These are phyloP conservation scores for Fusarium secorum DNA, from an alignment of 2,329 filamentous ascomycete genomes.

Conservation along the genomic window DNA sequence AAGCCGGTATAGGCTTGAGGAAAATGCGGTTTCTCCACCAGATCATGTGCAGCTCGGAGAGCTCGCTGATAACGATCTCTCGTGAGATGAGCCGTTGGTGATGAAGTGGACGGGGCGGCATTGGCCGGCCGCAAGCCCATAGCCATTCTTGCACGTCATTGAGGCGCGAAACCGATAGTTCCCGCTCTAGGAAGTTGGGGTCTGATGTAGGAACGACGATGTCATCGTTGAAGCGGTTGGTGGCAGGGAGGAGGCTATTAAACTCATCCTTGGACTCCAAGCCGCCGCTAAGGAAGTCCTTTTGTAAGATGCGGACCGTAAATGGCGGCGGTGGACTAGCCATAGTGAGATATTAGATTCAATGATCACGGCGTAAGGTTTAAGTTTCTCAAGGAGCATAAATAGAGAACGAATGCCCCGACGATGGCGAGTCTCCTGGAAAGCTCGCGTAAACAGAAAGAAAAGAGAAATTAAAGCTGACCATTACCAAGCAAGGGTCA, in stretches of 20 bases:
- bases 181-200: conserved; percentile 24
- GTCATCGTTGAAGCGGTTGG: conserved; percentile 25
- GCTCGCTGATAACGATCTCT: conserved; percentile 49
- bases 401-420: neutral
- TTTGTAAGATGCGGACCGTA: conserved; percentile 15
- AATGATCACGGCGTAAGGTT: neutral
- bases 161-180: conserved; percentile 27
- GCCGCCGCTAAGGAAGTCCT: neutral
- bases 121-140: conserved; percentile 37
- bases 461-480: conserved; percentile 11
- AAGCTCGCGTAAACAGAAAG: neutral
- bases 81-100: conserved; percentile 46
- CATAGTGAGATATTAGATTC: neutral
- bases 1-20: conserved; percentile 52
- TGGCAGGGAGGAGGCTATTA: conserved; percentile 14
- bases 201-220: conserved; percentile 22
- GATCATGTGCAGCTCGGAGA: conserved; percentile 50
- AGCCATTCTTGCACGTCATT: conserved; percentile 29
- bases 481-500: conserved; percentile 18
- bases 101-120: conserved; percentile 51
- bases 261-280: neutral
- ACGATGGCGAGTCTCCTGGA: neutral
- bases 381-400: neutral
- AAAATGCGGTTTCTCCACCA: conserved; percentile 50
- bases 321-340: conserved; percentile 19